A percentile compares a stretch with the other conserved stretches of the same genome.
Conservation (phyloP, 257 asterid genomes). For the Parsonsia alboflavescens region DNA sequence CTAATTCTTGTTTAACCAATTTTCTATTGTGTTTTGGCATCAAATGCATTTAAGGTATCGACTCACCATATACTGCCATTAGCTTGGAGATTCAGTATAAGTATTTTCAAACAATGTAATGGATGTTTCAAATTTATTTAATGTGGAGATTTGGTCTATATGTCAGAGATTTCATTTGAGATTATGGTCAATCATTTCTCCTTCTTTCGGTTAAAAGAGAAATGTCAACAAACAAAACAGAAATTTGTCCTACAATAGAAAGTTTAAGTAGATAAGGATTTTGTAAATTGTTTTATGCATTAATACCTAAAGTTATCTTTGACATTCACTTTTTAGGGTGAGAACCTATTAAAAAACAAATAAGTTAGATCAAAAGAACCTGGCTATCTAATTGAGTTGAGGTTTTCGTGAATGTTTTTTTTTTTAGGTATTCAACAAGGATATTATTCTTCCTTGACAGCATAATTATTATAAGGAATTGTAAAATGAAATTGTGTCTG, state of each 20-base stretch:
- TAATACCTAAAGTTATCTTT: background rate
- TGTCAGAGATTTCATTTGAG: background rate
- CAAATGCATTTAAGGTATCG: conserved; percentile 37
- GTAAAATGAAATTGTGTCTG: background rate
- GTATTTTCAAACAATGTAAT: background rate
- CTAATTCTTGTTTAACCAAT: too few species aligned
- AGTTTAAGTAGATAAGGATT: background rate
- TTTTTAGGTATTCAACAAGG: conserved; percentile 58
- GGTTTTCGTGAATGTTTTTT: conserved; percentile 19
- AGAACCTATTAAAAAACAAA: background rate
- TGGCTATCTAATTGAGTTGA: background rate
- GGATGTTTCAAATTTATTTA: background rate
- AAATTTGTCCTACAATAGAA: background rate
- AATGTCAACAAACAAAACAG: background rate
- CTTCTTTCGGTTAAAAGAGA: background rate
- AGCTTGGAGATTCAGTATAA: background rate
- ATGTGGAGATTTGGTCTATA: background rate
- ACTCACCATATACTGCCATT: background rate
- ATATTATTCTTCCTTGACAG: conserved; percentile 27
- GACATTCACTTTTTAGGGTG: background rate
- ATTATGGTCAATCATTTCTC: background rate
- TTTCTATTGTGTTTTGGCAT: too few species aligned
- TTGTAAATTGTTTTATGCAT: background rate
- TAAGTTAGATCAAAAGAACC: background rate
- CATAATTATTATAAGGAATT: background rate